phyloP scores from a whole-genome alignment of 1,139 yeast species.

The Yamadazyma triangularis region DNA sequence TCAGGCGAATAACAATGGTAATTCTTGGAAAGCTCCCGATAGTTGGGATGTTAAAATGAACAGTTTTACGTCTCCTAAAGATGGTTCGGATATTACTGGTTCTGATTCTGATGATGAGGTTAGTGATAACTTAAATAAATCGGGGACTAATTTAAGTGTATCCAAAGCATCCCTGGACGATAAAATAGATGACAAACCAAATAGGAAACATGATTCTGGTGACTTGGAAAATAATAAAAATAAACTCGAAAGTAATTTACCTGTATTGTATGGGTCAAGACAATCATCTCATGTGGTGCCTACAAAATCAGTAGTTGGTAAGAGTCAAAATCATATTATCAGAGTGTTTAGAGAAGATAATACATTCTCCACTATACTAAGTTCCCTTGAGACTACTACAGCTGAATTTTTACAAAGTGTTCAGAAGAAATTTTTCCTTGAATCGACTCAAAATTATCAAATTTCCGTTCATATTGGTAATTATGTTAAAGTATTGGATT shows the following conservation, averaged over 20 bases:
- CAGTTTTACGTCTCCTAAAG: constrained; percentile 7
- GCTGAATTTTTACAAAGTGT: constrained; percentile 65
- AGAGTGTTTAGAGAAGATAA: constrained; percentile 77
- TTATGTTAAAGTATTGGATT: constrained; percentile 66
- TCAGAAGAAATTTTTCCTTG: constrained; percentile 73
- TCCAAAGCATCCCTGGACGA: neutral
- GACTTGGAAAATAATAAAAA: constrained; percentile 18
- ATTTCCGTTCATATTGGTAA: constrained; percentile 79
- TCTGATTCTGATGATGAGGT: constrained; percentile 16
- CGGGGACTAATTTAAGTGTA: neutral
- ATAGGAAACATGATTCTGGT: constrained; percentile 6
- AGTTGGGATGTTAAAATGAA: constrained; percentile 69
- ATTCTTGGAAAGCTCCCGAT: constrained; percentile 66
- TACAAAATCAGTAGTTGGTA: constrained; percentile 11
- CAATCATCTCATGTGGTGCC: constrained; percentile 21
- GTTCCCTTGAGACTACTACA: constrained; percentile 74
- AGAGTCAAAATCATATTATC: constrained; percentile 47
- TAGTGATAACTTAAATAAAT: neutral
- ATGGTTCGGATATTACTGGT: constrained; percentile 9
- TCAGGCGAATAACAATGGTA: neutral
- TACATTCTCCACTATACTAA: constrained; percentile 75
- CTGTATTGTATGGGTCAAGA: constrained; percentile 35
- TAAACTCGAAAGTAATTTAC: constrained; percentile 15
- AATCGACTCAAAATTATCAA: constrained; percentile 68
- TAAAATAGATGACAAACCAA: neutral